These are phyloP conservation scores for Globisporangium ultimum DNA, from an alignment of 352 stramenopile genomes.

Conservation along the genomic window DNA sequence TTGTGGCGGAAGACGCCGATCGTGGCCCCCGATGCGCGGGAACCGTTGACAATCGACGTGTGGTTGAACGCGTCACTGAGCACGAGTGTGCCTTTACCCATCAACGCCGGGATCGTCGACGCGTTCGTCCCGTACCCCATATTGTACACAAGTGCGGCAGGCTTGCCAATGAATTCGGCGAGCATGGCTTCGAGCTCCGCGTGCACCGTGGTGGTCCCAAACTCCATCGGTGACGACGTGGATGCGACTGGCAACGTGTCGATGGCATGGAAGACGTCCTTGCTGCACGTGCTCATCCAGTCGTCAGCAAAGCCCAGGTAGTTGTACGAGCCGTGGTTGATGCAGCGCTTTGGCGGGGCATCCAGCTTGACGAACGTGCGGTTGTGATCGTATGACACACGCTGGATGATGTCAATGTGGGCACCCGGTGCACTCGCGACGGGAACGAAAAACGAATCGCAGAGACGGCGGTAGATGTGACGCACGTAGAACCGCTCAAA, in stretches of 20 bases:
- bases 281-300: conserved; percentile 88
- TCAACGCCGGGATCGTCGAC: conserved; percentile 92
- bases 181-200: conserved; percentile 84
- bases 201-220: conserved; percentile 73
- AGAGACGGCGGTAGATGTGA: conserved; percentile 91
- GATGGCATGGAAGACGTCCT: conserved; percentile 68
- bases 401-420: conserved; percentile 86
- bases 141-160: conserved; percentile 93
- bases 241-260: conserved; percentile 52
- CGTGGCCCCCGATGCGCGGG: conserved; percentile 79
- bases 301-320: conserved; percentile 97
- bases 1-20: conserved; percentile 96
- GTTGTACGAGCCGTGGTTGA: conserved; percentile 96
- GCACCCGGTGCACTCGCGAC: conserved; percentile 34
- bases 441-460: conserved; percentile 44
- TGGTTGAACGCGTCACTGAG: conserved; percentile 96
- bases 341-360: conserved; percentile 33
- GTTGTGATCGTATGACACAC: conserved; percentile 33
- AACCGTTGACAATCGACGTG: conserved; percentile 96
- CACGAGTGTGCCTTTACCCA: conserved; percentile 89
- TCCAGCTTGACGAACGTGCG: conserved; percentile 23
- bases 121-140: conserved; percentile 98
- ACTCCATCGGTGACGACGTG: conserved; percentile 25
- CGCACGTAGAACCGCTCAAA: conserved; percentile 95
- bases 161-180: conserved; percentile 91